Evolutionary conservation across 345 rosid species (phyloP).

Genomic region (Viola odorata): DNA sequence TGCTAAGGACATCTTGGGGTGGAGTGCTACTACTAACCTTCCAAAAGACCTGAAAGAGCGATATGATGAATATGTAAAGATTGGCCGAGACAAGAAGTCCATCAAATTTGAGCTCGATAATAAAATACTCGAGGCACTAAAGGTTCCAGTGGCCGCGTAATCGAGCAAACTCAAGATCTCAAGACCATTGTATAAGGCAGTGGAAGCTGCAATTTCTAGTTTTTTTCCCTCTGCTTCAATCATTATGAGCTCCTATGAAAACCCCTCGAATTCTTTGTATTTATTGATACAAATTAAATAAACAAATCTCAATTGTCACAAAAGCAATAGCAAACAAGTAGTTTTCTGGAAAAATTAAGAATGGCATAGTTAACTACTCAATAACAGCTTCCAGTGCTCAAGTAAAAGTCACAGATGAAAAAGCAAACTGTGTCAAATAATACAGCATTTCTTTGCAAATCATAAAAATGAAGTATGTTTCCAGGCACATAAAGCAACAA

Average conservation of each 20-base stretch:
- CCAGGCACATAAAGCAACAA: slow-evolving; percentile 1
- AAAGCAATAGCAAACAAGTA: too few relatives aligned
- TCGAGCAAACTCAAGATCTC: neutral
- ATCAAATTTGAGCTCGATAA: slow-evolving; percentile 75
- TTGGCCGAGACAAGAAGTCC: slow-evolving; percentile 77
- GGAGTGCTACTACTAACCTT: slow-evolving; percentile 63
- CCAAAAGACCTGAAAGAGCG: slow-evolving; percentile 83
- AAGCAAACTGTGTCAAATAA: neutral
- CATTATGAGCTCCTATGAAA: too few relatives aligned
- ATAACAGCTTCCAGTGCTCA: too few relatives aligned
- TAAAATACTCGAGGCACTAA: slow-evolving; percentile 68
- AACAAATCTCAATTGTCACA: neutral
- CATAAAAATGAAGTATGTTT: slow-evolving; percentile 12
- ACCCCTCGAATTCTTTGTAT: neutral
- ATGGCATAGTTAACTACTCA: too few relatives aligned
- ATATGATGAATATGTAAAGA: slow-evolving; percentile 67
- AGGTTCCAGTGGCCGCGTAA: slow-evolving; percentile 60
- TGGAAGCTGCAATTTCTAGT: neutral
- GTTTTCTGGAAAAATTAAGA: too few relatives aligned
- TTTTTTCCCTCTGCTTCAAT: neutral
- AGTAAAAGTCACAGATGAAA: neutral
- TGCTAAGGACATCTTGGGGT: slow-evolving; percentile 78
- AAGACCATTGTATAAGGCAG: neutral
- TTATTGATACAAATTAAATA: neutral
- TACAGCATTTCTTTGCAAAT: slow-evolving; percentile 8